Evolutionary conservation across 805 yeast species (phyloP).

Genomic region (Metschnikowia cerradonensis): DNA sequence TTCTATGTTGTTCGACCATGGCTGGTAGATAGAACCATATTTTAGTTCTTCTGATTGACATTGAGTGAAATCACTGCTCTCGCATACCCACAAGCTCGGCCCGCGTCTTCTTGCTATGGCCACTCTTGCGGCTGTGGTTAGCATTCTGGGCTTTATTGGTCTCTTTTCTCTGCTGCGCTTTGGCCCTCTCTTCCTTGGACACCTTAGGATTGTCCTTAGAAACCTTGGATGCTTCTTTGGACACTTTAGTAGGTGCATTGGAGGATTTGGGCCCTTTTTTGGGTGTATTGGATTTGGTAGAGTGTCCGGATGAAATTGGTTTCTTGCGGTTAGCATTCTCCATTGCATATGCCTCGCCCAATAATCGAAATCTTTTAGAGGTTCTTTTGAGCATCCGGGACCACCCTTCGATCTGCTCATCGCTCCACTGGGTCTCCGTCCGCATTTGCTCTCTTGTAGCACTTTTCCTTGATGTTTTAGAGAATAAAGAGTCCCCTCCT

Average conservation of each 20-base stretch:
- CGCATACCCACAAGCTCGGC: conserved; percentile 24
- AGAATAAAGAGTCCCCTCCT: conserved; percentile 41
- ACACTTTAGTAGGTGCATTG: conserved; percentile 11
- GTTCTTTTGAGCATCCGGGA: conserved; percentile 65
- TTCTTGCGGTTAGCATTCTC: conserved; percentile 10
- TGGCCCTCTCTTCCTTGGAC: conserved; percentile 1
- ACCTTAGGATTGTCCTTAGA: neutral
- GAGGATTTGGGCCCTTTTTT: conserved; percentile 2
- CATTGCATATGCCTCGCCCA: conserved; percentile 54
- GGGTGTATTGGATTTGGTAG: too few relatives aligned
- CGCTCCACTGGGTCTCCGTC: conserved; percentile 62
- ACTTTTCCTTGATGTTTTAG: conserved; percentile 47
- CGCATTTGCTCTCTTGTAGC: conserved; percentile 50
- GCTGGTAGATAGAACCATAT: conserved; percentile 35
- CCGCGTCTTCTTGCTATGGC: conserved; percentile 53
- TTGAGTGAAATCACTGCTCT: neutral
- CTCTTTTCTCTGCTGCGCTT: conserved; percentile 34
- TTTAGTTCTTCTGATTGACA: neutral
- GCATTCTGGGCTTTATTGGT: conserved; percentile 54
- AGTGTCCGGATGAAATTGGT: neutral
- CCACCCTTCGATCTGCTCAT: conserved; percentile 95
- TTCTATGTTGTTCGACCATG: conserved; percentile 88
- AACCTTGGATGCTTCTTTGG: neutral
- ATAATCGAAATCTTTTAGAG: conserved; percentile 54
- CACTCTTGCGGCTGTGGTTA: conserved; percentile 63